Percentiles rank a stretch among this genome's conserved stretches.
phyloP scores from a whole-genome alignment of 306 rosid genomes.

The Cercis canadensis region DNA sequence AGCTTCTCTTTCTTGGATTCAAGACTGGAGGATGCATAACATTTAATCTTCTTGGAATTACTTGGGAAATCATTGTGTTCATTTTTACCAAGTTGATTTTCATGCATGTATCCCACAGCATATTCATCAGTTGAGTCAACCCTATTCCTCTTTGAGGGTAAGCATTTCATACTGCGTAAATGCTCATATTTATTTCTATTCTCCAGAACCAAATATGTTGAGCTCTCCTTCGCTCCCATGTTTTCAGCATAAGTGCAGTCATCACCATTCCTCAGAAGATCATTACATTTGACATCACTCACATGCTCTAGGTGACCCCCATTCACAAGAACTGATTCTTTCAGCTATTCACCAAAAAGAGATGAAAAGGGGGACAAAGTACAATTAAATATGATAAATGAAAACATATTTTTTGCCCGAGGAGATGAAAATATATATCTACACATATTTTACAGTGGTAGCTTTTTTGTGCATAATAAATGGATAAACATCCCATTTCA shows the following conservation, averaged over 20 bases:
- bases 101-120: conserved; percentile 31
- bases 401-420: conserved; percentile 20
- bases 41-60: conserved; percentile 55
- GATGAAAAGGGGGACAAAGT: conserved; percentile 11
- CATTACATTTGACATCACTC: conserved; percentile 30
- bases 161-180: conserved; percentile 27
- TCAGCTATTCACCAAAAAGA: conserved; percentile 57
- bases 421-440: conserved; percentile 31
- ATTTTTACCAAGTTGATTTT: conserved; percentile 21
- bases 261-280: conserved; percentile 35
- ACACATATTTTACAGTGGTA: conserved; percentile 52
- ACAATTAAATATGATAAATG: conserved; percentile 29
- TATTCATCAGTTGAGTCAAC: conserved; percentile 33
- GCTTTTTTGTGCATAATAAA: conserved; percentile 62
- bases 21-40: conserved; percentile 29
- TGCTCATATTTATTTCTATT: conserved; percentile 33
- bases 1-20: conserved; percentile 40
- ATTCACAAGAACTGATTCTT: conserved; percentile 57
- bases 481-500: conserved; percentile 53
- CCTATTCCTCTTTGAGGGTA: conserved; percentile 52
- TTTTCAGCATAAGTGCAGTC: conserved; percentile 38
- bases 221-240: conserved; percentile 40
- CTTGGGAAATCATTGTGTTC: conserved; percentile 40
- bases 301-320: conserved; percentile 25
- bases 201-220: conserved; percentile 34